Base-by-base conservation (phyloP, 2,329 filamentous ascomycete genomes). In the Cadophora luteo-olivacea region DNA sequence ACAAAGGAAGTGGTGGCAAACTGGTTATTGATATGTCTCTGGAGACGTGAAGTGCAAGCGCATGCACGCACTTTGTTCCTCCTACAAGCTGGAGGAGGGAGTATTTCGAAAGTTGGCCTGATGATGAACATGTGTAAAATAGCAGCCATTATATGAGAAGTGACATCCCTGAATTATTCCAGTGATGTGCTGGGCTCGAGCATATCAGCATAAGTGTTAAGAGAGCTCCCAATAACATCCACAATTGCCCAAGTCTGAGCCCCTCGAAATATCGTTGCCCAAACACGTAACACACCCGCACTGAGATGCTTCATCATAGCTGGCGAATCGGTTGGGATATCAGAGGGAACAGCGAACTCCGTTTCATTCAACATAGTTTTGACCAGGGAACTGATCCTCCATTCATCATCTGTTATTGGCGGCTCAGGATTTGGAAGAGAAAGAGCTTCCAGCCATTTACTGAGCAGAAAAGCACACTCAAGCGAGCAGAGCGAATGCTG, bases 351-450 rank as follows among this genome's bases (percentile, higher is more conserved):
- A n/a, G 65, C 86, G 70, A 88, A 89, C 72, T 89, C 87, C 0
- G 87, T 89, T 77, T 89, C 87, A 73, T 89, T 86, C 12, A 89
- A 79, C 83, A 89, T 87, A n/a, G 84, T 82, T n/a, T 85, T 83
- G 25, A 89, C 81, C 73, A 84, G 86, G 83, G 54, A 88, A 79
- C 4, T 89, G 16, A 69, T 66, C n/a, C 54, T 63, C 79, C 62
- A 80, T 82, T 74, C 81, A 83, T 74, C 69, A 19, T 66, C 65
- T 12, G 65, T 66, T 19, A 68, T 66, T n/a, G 67, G 66, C 33
- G 66, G 64, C 12, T 69, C 61, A 1, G 57, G 66, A 19, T 65
- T 38, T 29, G 65, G 36, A 1, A 64, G 33, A 2, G 69, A 64
- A 14, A 70, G 32, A 19, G 63, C 60, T 36, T 70, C 65, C 11